Evolutionary conservation across 2,329 filamentous ascomycete genomes (phyloP), one percentile per base, ranked within the genome.

Genomic region (Neonectria punicea): DNA sequence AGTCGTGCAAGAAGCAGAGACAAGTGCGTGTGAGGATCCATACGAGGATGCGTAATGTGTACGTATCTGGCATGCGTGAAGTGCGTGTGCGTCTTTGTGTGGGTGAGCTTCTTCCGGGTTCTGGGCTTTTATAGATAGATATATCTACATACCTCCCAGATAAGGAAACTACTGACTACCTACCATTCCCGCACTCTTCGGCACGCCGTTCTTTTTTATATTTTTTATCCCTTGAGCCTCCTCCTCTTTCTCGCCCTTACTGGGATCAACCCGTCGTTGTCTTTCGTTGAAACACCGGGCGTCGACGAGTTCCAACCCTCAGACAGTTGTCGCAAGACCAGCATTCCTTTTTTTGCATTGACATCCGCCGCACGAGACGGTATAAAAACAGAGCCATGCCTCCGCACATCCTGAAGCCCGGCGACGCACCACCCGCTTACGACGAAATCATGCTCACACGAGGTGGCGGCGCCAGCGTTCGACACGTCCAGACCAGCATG

Each of bases 401-500:
- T 34, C 59, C 59, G 18, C 58, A 58, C n/a, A 53, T 60, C 2
- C 22, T 68, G 9, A 75, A 72, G 46, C 61, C 74, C n/a, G 73
- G 68, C 53, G 74, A 72, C 18, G n/a, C 63, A 14, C 70, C 74
- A 2, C 70, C 70, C 1, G 57, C 63, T 18, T 77, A 78, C 58
- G 74, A 78, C 22, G 75, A 78, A 50, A 69, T 77, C 51, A 54
- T 71, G 53, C 67, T 75, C 18, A 50, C 68, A 2, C 58, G 64
- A 30, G 67, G 69, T 3, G 54, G 63, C 25, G 63, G 67, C 28
- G 63, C 70, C 51, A 66, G 65, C 61, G 25, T 72, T 20, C 71
- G 67, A 4, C 71, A 61, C 22, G 71, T 70, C 16, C 69, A 71
- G 16, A 65, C 76, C 6, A 70, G 66, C 30, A 75, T 73, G 65